These are phyloP conservation scores for Stramenopiles sp. DNA, from an alignment of 352 stramenopile genomes.

Conservation along the genomic window DNA sequence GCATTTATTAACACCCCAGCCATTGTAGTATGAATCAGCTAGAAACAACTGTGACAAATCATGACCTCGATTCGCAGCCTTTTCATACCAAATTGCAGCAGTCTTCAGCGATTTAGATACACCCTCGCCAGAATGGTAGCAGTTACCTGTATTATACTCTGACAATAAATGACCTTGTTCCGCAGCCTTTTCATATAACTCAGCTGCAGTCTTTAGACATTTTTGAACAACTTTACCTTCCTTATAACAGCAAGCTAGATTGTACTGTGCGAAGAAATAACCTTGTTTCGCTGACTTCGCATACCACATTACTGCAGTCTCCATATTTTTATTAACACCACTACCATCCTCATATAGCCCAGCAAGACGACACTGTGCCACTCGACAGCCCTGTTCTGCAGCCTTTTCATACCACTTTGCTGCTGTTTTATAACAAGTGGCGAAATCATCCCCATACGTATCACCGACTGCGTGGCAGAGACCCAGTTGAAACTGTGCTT, in stretches of 20 bases:
- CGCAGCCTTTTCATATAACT: slow-evolving; percentile 12
- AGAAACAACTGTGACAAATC: slow-evolving; percentile 7
- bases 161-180: slow-evolving; percentile 8
- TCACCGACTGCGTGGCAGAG: slow-evolving; percentile 10
- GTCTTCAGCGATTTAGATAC: slow-evolving; percentile 9
- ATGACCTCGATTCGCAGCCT: slow-evolving; percentile 11
- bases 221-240: slow-evolving; percentile 11
- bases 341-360: slow-evolving; percentile 4
- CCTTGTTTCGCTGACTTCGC: neutral
- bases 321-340: slow-evolving; percentile 5
- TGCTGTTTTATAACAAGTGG: slow-evolving; percentile 9
- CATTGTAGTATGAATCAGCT: slow-evolving; percentile 10
- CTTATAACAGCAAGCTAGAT: slow-evolving; percentile 1
- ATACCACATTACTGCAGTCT: slow-evolving; percentile 4
- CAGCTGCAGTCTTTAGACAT: slow-evolving; percentile 9
- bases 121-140: slow-evolving; percentile 11
- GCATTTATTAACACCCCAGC: slow-evolving; percentile 11
- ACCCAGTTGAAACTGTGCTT: slow-evolving; percentile 9
- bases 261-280: neutral
- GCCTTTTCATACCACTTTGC: slow-evolving; percentile 9
- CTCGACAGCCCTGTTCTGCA: neutral
- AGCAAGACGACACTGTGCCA: neutral
- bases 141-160: slow-evolving; percentile 7
- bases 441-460: slow-evolving; percentile 11
- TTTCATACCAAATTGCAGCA: slow-evolving; percentile 11